Percentiles rank a stretch among this genome's conserved stretches.
Evolutionary conservation across 2,329 filamentous ascomycete genomes (phyloP).

Genomic region (Aspergillus tamarii): DNA sequence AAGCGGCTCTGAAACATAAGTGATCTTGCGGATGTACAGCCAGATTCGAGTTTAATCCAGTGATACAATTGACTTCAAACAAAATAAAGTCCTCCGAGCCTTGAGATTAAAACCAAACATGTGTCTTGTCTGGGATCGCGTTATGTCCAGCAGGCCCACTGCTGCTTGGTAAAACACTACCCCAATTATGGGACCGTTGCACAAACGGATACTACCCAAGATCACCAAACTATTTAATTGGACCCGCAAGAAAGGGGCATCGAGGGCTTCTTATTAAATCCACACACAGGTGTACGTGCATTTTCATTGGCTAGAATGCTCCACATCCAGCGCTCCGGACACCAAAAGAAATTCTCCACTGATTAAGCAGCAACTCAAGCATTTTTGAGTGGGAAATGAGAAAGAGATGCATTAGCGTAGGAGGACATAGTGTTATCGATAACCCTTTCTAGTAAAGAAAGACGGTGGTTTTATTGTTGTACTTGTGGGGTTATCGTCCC

Average conservation of each 20-base stretch:
- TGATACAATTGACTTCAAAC: too few relatives aligned
- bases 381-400: not conserved
- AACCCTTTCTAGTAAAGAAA: not conserved
- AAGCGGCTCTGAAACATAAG: too few relatives aligned
- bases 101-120: too few relatives aligned
- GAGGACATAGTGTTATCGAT: not conserved
- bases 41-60: too few relatives aligned
- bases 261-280: not conserved
- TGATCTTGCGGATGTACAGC: too few relatives aligned
- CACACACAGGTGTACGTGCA: not conserved
- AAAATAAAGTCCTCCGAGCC: too few relatives aligned
- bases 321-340: not conserved
- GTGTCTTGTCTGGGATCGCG: too few relatives aligned
- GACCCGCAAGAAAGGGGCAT: not conserved
- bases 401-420: not conserved
- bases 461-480: too few relatives aligned
- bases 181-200: not conserved
- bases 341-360: not conserved
- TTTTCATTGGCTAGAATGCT: not conserved
- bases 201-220: not conserved
- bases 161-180: not conserved
- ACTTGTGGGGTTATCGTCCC: too few relatives aligned
- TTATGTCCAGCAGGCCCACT: too few relatives aligned
- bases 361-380: not conserved
- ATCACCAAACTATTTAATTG: not conserved